Base-by-base conservation (phyloP, 2,329 filamentous ascomycete species). In the Xylariaceae sp. region DNA sequence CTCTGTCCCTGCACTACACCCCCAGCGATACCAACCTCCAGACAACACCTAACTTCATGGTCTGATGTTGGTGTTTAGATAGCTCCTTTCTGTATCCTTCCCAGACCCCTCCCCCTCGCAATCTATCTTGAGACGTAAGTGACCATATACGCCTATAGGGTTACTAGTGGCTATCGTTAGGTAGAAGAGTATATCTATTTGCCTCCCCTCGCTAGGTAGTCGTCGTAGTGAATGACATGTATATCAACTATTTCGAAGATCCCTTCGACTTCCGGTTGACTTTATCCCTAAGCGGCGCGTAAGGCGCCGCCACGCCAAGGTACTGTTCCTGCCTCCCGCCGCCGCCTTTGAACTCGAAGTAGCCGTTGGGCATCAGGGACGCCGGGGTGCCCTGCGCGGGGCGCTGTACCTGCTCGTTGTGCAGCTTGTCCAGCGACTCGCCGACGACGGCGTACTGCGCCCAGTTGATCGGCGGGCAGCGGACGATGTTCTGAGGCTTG, bases 401-500 rank as follows among this genome's bases (percentile, higher is more conserved):
- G 51, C 81, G 80, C 47, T 75, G 73, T 50, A 85, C 73, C 72
- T 96, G 91, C 66, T 95, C 88, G 49, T 84, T 80, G 69, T 96
- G 91, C 60, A 96, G 76, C 68, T 85, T 88, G 70, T 96, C 90
- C 37, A 96, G 77, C 1, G 89, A 83, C 56, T 89, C 86, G 47
- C 90, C 91, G 2, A 94, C 84, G n/a, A 96, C 79, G 63, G 89
- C 89, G 70, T 97, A 97, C 68, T 96, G 91, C 9, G 85, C 83
- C 92, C 92, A 97, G 74, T 96, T 96, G 66, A 97, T 86, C 6
- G 89, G 87, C 6, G 92, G 92, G 73, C 86, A 90, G 41, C 91
- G 85, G 30, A 95, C 86, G 0, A 97, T 76, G 62, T 88, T 88
- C 70, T 96, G 92, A 5, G 88, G 84, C 11, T 80, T 80, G 0